Evolutionary conservation across 169 alveolate genomes (phyloP).

Genomic region (Eimeria tenella): DNA sequence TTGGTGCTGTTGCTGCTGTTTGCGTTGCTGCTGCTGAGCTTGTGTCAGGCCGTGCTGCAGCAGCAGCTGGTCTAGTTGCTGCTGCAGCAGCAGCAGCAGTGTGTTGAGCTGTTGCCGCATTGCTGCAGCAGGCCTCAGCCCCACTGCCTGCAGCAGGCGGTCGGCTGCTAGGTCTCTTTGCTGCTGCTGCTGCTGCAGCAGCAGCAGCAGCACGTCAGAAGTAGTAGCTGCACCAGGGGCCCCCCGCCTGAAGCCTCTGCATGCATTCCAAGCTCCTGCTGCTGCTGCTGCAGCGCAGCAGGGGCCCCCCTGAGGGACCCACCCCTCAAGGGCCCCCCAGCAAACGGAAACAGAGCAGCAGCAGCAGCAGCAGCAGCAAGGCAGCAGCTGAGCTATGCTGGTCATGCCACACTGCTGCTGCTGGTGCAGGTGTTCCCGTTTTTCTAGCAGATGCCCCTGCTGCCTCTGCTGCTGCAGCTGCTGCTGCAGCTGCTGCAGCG

Average conservation of each 20-base stretch:
- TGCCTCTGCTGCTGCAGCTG: neutral
- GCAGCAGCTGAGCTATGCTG: neutral
- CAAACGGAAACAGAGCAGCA: conserved; percentile 4
- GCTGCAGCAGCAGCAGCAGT: conserved; percentile 11
- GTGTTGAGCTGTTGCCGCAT: neutral
- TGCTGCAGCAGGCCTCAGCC: conserved; percentile 24
- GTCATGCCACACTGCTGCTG: neutral
- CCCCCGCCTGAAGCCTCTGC: neutral
- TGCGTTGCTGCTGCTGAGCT: conserved; percentile 6
- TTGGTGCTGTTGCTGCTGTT: neutral
- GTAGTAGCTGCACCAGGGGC: conserved; percentile 30
- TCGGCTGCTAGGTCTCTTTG: neutral
- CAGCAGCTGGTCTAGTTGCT: conserved; percentile 42
- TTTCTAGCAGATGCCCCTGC: neutral
- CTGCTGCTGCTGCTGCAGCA: conserved; percentile 65
- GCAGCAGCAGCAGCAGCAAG: conserved; percentile 4
- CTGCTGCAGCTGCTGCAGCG: neutral
- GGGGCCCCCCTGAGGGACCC: conserved; percentile 53
- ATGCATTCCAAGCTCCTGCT: conserved; percentile 51
- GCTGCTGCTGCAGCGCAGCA: conserved; percentile 66
- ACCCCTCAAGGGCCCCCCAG: conserved; percentile 45
- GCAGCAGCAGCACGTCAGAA: conserved; percentile 25
- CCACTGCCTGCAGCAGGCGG: conserved; percentile 7
- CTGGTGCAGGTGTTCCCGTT: conserved; percentile 26
- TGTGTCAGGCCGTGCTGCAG: neutral